Base-by-base conservation (phyloP, 345 rosid genomes). In the Punica granatum region DNA sequence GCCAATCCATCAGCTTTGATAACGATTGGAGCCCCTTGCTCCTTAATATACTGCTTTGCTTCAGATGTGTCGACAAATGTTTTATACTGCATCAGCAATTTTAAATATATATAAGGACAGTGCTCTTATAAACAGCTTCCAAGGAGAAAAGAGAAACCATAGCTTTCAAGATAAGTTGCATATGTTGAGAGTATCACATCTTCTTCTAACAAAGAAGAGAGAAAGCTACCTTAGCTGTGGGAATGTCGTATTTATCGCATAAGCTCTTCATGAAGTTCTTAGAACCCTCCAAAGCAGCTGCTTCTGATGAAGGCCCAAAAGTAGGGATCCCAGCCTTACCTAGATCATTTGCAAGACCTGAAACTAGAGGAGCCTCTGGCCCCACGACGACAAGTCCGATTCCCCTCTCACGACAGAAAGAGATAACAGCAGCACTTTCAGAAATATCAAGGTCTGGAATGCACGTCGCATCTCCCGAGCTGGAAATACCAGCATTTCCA, bases 241-340 rank as follows among this genome's bases (percentile, higher is more conserved):
- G 97, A 77, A 94, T 91, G 41, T 72, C 76, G 69, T 91, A 91
- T 66, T 94, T 91, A 79, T 85, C 88, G 62, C 97, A 94, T 68
- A 94, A 82, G 72, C 61, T 84, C 80, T 90, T 94, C 99, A 89
- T 94, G 74, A 90, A 91, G 79, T 86, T 80, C 78, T 94, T 94
- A 63, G 99, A 94, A 70, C 99, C 97, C 86, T 94, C 97, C 73
- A 94, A 71, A 64, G 95, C 96, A 67, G 97, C 99, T 51, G 99
- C 99, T 81, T 91, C 89, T 11, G 92, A 87, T 37, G 99, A 91
- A 60, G 96, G 96, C 11, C 99, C 99, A 68, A 91, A 91, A 16
- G 96, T 82, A 37, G 91, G 95, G 53, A 91, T 86, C 51, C 90
- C 82, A 10, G 86, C 89, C 63, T 82, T 74, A 26, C 76, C 84